These are phyloP conservation scores for Ganoderma lingzhi DNA, from an alignment of 1,284 basidiomycete genomes.

Conservation along the genomic window DNA sequence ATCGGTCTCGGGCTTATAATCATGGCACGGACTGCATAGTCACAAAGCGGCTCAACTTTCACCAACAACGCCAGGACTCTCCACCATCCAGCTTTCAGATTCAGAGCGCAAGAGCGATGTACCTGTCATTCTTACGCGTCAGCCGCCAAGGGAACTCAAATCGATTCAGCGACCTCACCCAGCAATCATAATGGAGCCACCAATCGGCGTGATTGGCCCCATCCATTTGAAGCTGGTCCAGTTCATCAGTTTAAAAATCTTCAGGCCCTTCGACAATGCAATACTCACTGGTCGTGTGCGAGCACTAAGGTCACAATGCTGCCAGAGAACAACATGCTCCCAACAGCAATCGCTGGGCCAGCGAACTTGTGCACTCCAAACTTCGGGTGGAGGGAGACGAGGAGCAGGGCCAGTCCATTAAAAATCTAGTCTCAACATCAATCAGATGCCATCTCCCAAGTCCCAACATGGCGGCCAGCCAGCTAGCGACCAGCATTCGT, in stretches of 20 bases:
- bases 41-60: neutral
- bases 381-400: conserved; percentile 75
- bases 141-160: conserved; percentile 13
- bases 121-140: conserved; percentile 45
- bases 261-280: conserved; percentile 10
- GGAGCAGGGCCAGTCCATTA: conserved; percentile 80
- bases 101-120: conserved; percentile 59
- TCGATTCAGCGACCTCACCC: conserved; percentile 60
- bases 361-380: conserved; percentile 72
- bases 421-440: conserved; percentile 56
- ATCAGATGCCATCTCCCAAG: neutral
- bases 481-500: neutral
- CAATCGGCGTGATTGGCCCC: conserved; percentile 82
- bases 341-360: conserved; percentile 72
- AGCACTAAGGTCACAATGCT: conserved; percentile 75
- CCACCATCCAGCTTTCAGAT: neutral
- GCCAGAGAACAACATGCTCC: conserved; percentile 74
- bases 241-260: neutral
- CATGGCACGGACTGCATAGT: neutral
- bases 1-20: neutral
- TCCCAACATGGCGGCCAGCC: neutral
- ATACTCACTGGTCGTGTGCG: conserved; percentile 58
- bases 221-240: conserved; percentile 61
- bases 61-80: neutral
- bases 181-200: conserved; percentile 77